Base-by-base conservation (phyloP, 108 stramenopile species). In the Conticribra weissflogii region DNA sequence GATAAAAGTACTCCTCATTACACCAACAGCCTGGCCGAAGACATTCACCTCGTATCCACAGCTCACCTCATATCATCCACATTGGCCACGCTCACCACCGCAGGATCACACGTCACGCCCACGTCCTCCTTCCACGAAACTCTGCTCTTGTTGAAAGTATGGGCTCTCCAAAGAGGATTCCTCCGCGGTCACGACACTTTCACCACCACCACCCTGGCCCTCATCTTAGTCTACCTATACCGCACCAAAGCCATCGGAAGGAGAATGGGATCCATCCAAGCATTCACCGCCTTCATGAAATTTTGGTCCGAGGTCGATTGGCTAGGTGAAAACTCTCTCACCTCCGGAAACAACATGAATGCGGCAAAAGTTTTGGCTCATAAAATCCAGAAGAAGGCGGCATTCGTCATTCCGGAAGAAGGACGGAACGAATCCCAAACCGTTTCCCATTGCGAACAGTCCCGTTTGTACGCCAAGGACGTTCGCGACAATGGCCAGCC, bases 91-190 rank as follows among this genome's bases (percentile, higher is more conserved):
- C 33, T 76, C 51, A 25, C 34, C 33, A 53, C 32, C 16, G 34
- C 30, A 34, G 21, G 15, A n/a, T 22, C 27, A 44, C 22, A 29
- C 21, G 52, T 32, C 1, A 69, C 71, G 3, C 73, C 73, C 32
- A 68, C 74, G 0, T 71, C 72, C 1, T 27, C 81, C 48, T 83
- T 88, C 33, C 59, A 74, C 47, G 83, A 87, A 50, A 69, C 88
- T 1, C 59, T 92, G 36, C 63, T 89, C 17, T 61, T 95, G 46
- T 28, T 86, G n/a, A 89, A 95, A 64, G 78, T 92, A 12, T 95
- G 94, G 94, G 86, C 86, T 30, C 76, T 92, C 25, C 88, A 95
- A 57, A 74, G 89, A 2, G 94, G 94, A 21, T 81, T 92, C 41
- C 75, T 88, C 49, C 73, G 89, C 12, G 85, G 86, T 28, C 90